Evolutionary conservation across 2,329 filamentous ascomycete species (phyloP).

Genomic region (Scopulariopsis brevicaulis): DNA sequence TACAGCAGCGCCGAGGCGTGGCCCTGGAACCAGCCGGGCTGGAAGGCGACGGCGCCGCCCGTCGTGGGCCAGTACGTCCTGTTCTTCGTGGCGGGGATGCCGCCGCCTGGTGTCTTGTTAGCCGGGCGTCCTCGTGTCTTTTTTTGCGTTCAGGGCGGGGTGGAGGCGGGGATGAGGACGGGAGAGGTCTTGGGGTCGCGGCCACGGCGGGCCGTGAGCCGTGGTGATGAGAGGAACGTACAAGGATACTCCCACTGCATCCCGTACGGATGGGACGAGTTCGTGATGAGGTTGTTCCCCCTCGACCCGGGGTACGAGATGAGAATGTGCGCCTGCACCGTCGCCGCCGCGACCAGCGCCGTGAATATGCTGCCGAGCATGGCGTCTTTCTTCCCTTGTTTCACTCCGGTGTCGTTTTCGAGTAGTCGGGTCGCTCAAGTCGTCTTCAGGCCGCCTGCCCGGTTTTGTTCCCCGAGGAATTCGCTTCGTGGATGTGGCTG

Average conservation of each 20-base stretch:
- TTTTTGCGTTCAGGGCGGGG: neutral
- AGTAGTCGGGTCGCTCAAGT: neutral
- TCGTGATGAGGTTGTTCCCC: constrained; percentile 76
- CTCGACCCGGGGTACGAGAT: constrained; percentile 80
- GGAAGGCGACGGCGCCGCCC: constrained; percentile 79
- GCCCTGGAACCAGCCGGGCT: constrained; percentile 93
- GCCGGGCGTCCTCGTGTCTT: neutral
- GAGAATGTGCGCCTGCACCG: constrained; percentile 60
- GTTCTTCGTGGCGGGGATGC: constrained; percentile 65
- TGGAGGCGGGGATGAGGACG: no score
- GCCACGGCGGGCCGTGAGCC: no score
- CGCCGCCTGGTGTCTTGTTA: constrained; percentile 55
- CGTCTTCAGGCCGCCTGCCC: no score
- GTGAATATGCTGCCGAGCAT: constrained; percentile 27
- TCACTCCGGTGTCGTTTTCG: neutral
- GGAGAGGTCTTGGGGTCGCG: no score
- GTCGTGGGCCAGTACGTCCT: constrained; percentile 83
- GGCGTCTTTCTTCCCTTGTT: constrained; percentile 1
- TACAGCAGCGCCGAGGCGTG: constrained; percentile 76
- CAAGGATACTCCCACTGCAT: constrained; percentile 96
- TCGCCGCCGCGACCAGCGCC: constrained; percentile 30
- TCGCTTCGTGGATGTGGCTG: no score
- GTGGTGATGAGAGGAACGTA: constrained; percentile 31
- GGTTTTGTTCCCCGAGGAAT: no score
- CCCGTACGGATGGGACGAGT: constrained; percentile 70